Evolutionary conservation across 2,329 filamentous ascomycete species (phyloP), one percentile per base, ranked within the genome.

Genomic region (Talaromyces sp.): DNA sequence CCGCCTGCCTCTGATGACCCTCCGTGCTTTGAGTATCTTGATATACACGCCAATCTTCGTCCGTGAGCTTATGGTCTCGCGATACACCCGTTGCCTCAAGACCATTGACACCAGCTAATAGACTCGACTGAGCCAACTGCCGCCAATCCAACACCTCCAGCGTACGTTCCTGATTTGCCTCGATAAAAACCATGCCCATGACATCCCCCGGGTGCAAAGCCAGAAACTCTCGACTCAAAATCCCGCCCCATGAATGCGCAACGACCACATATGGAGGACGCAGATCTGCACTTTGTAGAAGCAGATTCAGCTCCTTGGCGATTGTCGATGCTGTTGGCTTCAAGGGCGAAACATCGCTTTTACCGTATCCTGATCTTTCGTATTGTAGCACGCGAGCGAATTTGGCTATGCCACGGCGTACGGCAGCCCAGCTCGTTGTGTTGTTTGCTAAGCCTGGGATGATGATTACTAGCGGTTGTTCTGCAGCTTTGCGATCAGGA

Each of bases 221-320:
- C 7, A 62, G 49, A 11, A 62, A 53, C 8, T 62, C 60, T 22
- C 60, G n/a, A 10, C 27, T 34, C 19, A 62, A 13, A 53, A 62
- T 53, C 6, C 60, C 60, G 29, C 60, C 60, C 40, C 45, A 62
- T 22, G 60, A 62, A 29, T 62, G 60, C 19, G 40, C 60, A 49
- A 62, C 19, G 15, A 62, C 10, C 5, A 62, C 45, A 34, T 62
- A 62, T 10, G 60, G 60, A 1, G 40, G 40, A 1, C 10, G 17
- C n/a, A 62, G 25, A 34, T 22, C 10, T 11, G 31, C 45, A 34
- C 15, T 22, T 11, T 22, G 1, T 2, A 62, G 60, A n/a, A 62
- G 31, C 34, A 31, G 25, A 29, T n/a, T 36, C 31, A 53, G 22
- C 8, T 62, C 60, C 2, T 27, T 51, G n/a, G 60, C 45, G 22